phyloP scores from a whole-genome alignment of 371 early-diverging fungal genomes.

The Lichtheimia ramosa region DNA sequence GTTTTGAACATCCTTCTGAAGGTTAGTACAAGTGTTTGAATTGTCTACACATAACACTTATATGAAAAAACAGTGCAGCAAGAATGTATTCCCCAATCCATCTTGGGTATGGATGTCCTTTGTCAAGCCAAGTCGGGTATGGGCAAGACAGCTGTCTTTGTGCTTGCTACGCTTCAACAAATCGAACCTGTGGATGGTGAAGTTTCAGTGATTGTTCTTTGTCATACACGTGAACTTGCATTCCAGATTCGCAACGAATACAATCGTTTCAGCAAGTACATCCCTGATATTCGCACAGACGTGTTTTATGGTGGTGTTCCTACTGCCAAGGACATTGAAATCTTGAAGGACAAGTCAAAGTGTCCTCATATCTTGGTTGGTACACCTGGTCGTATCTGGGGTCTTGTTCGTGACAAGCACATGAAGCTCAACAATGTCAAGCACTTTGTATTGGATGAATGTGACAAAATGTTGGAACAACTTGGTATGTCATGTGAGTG shows the following conservation, averaged over 20 bases:
- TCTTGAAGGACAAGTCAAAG: slow-evolving; percentile 76
- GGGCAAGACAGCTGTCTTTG: slow-evolving; percentile 99
- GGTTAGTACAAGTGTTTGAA: slow-evolving; percentile 43
- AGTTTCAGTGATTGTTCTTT: slow-evolving; percentile 88
- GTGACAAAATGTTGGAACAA: slow-evolving; percentile 96
- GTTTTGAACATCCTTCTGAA: slow-evolving; percentile 99
- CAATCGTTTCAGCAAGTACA: slow-evolving; percentile 90
- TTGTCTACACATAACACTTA: no score
- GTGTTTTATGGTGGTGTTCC: slow-evolving; percentile 92
- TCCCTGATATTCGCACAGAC: slow-evolving; percentile 91
- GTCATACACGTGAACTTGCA: slow-evolving; percentile 98
- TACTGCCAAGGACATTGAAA: slow-evolving; percentile 79
- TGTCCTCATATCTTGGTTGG: slow-evolving; percentile 97
- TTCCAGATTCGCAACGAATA: slow-evolving; percentile 98
- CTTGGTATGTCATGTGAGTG: slow-evolving; percentile 64
- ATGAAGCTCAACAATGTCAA: slow-evolving; percentile 83
- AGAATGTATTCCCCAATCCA: slow-evolving; percentile 97
- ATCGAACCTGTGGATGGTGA: slow-evolving; percentile 82
- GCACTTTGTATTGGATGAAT: slow-evolving; percentile 99
- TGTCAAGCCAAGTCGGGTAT: slow-evolving; percentile 99
- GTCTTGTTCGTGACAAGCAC: slow-evolving; percentile 80
- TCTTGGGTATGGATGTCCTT: slow-evolving; percentile 95
- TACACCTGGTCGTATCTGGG: slow-evolving; percentile 97
- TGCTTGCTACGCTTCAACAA: slow-evolving; percentile 95
- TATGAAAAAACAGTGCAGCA: slow-evolving; percentile 98